phyloP scores from a whole-genome alignment of 2,329 filamentous ascomycete species.

The Coleophoma cylindrospora region DNA sequence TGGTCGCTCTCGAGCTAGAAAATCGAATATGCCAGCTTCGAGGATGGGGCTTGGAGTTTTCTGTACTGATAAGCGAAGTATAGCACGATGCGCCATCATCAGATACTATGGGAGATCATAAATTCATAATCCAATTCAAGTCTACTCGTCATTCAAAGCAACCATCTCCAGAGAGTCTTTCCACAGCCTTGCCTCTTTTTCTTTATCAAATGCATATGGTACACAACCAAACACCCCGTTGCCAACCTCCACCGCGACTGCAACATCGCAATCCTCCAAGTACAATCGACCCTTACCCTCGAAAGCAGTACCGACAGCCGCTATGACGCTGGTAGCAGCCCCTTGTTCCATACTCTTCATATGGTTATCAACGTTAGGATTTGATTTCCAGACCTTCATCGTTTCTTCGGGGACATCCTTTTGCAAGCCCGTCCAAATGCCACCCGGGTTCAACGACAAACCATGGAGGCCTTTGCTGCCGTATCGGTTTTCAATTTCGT shows the following conservation, averaged over 20 bases:
- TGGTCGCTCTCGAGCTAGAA: too few relatives aligned
- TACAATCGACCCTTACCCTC: slow-evolving; percentile 42
- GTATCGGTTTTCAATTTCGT: slow-evolving; percentile 38
- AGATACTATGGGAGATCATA: too few relatives aligned
- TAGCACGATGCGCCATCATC: too few relatives aligned
- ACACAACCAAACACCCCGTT: slow-evolving; percentile 15
- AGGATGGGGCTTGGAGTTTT: too few relatives aligned
- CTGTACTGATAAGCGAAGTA: too few relatives aligned
- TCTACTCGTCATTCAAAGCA: slow-evolving; percentile 12
- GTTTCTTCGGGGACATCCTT: slow-evolving; percentile 14
- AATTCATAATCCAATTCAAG: too few relatives aligned
- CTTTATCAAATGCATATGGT: slow-evolving; percentile 30
- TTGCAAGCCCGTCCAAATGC: slow-evolving; percentile 26
- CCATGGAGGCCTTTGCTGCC: slow-evolving; percentile 32
- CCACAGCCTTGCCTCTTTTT: slow-evolving; percentile 36
- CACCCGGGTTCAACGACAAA: slow-evolving; percentile 37
- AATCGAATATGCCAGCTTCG: too few relatives aligned
- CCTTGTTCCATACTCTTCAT: slow-evolving; percentile 26
- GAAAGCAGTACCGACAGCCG: slow-evolving; percentile 22
- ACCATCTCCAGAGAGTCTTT: slow-evolving; percentile 28
- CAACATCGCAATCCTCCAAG: slow-evolving; percentile 32
- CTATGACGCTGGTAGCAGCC: slow-evolving; percentile 36
- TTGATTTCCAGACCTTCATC: slow-evolving; percentile 2
- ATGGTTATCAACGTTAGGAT: neutral
- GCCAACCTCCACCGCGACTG: neutral